These are phyloP conservation scores for Multifurca ochricompacta DNA, from an alignment of 768 basidiomycete species.

Conservation along the genomic window DNA sequence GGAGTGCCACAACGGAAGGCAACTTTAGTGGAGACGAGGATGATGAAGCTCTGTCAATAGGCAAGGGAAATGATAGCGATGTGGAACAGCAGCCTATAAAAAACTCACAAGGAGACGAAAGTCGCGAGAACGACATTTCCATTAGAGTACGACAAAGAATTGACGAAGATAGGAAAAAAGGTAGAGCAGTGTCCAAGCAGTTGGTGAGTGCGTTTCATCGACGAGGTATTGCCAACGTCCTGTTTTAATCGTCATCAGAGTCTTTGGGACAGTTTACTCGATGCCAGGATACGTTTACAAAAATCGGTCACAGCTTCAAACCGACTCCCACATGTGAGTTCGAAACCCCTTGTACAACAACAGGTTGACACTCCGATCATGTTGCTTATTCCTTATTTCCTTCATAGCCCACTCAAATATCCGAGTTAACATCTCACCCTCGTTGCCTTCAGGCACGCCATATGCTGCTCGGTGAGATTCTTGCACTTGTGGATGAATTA, in stretches of 20 bases:
- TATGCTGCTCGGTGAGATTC: conserved; percentile 53
- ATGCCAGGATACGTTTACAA: conserved; percentile 88
- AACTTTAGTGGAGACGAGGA: conserved; percentile 14
- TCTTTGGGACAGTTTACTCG: conserved; percentile 80
- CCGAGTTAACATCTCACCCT: conserved; percentile 25
- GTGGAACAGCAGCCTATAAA: conserved; percentile 11
- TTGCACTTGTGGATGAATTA: conserved; percentile 56
- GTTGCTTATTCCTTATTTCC: conserved; percentile 21
- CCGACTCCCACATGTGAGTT: conserved; percentile 53
- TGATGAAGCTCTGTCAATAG: conserved; percentile 21
- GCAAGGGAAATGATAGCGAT: conserved; percentile 22
- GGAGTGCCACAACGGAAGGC: conserved; percentile 2
- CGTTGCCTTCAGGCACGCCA: conserved; percentile 40
- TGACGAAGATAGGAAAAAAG: conserved; percentile 71
- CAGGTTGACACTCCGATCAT: conserved; percentile 24
- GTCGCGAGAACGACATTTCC: conserved; percentile 38
- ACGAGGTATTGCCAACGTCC: neutral
- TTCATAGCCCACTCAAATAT: conserved; percentile 32
- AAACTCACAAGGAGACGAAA: conserved; percentile 9
- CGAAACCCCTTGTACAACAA: neutral
- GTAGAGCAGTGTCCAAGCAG: conserved; percentile 75
- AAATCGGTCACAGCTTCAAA: conserved; percentile 65
- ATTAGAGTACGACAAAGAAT: conserved; percentile 48
- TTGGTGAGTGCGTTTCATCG: conserved; percentile 44
- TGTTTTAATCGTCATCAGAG: conserved; percentile 35